Evolutionary conservation across 1,284 basidiomycete genomes (phyloP).

Genomic region (Crepidotus sp.): DNA sequence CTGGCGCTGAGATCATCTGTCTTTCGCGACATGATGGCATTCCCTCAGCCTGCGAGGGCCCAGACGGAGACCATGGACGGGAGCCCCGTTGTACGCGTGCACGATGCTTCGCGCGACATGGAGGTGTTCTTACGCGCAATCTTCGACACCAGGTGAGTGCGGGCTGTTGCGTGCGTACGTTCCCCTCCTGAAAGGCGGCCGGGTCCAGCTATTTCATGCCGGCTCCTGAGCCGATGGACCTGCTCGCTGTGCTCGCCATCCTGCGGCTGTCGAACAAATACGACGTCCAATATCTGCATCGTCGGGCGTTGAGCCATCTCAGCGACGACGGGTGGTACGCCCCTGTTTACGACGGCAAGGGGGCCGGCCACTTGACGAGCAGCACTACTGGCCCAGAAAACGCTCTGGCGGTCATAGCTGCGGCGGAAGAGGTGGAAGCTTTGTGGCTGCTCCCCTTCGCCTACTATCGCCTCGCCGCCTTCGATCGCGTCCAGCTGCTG

Average conservation of each 20-base stretch:
- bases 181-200: too few relatives aligned
- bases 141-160: slow-evolving; percentile 2
- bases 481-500: not conserved
- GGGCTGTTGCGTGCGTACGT: too few relatives aligned
- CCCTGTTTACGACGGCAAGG: too few relatives aligned
- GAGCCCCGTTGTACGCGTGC: slow-evolving; percentile 6
- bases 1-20: slow-evolving; percentile 1
- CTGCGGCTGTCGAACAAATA: not conserved
- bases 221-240: not conserved
- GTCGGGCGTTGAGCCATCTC: not conserved
- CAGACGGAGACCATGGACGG: slow-evolving; percentile 4
- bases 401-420: not conserved
- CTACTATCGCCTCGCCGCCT: not conserved
- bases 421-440: not conserved
- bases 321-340: too few relatives aligned
- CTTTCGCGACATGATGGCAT: slow-evolving; percentile 7
- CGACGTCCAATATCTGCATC: not conserved
- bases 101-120: not conserved
- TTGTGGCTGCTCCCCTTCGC: not conserved
- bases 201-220: slow-evolving; percentile 1
- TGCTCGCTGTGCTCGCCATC: not conserved
- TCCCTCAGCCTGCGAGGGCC: not conserved
- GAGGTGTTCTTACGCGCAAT: slow-evolving; percentile 1
- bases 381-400: too few relatives aligned
- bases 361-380: too few relatives aligned